These are phyloP conservation scores for Chaetomiaceae sp. DNA, from an alignment of 2,329 filamentous ascomycete genomes.

Conservation along the genomic window DNA sequence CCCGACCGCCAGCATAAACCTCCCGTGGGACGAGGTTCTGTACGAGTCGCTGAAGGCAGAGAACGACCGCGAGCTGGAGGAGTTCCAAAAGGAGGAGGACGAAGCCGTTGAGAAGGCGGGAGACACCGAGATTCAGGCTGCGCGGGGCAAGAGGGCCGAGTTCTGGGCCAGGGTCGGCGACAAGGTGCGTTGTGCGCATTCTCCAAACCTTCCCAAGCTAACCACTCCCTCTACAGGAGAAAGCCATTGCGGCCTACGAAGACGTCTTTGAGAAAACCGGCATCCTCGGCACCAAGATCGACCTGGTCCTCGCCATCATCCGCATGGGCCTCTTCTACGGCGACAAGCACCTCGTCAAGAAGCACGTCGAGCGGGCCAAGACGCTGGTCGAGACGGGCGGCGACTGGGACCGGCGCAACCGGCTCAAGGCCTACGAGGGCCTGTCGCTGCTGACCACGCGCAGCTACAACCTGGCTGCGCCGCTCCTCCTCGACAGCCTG, in stretches of 20 bases:
- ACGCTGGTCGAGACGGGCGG: slow-evolving; percentile 89
- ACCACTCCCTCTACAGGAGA: slow-evolving; percentile 59
- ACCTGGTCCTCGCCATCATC: slow-evolving; percentile 93
- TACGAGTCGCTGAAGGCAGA: slow-evolving; percentile 74
- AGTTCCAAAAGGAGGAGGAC: slow-evolving; percentile 80
- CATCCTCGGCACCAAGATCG: slow-evolving; percentile 93
- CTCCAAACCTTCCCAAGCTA: background rate
- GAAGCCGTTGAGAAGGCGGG: slow-evolving; percentile 94
- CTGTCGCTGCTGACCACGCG: slow-evolving; percentile 89
- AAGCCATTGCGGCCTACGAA: slow-evolving; percentile 89
- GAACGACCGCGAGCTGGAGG: slow-evolving; percentile 73
- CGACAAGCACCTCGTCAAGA: slow-evolving; percentile 87
- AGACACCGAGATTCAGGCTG: slow-evolving; percentile 90
- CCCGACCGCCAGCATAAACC: slow-evolving; percentile 57
- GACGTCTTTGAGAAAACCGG: slow-evolving; percentile 95
- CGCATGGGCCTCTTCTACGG: slow-evolving; percentile 94
- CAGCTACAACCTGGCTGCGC: slow-evolving; percentile 83
- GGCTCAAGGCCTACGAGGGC: slow-evolving; percentile 97
- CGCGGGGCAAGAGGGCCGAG: slow-evolving; percentile 89
- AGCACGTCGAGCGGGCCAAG: slow-evolving; percentile 85
- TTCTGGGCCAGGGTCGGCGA: slow-evolving; percentile 95
- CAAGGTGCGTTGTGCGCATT: slow-evolving; percentile 59
- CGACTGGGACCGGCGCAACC: slow-evolving; percentile 97
- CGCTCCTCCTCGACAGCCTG: slow-evolving; percentile 90
- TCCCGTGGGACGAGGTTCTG: slow-evolving; percentile 87